These are phyloP conservation scores for Fusarium irregulare DNA, from an alignment of 2,329 filamentous ascomycete genomes.

Conservation along the genomic window DNA sequence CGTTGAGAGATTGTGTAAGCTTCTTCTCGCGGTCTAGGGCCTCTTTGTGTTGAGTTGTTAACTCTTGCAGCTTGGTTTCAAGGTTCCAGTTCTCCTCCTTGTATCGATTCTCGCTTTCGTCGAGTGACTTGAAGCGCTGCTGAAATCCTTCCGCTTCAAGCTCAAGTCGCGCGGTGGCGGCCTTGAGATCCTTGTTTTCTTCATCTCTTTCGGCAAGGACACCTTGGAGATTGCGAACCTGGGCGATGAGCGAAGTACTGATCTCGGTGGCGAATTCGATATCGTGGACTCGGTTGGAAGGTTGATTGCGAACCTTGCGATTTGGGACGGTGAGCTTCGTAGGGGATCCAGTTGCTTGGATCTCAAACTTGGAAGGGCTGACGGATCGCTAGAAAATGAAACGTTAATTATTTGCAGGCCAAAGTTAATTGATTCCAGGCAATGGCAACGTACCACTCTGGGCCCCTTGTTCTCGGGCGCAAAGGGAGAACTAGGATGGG, in stretches of 20 bases:
- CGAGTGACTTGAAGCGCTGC: conserved; percentile 82
- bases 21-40: conserved; percentile 85
- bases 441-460: conserved; percentile 63
- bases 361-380: conserved; percentile 83
- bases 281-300: conserved; percentile 87
- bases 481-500: conserved; percentile 63
- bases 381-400: conserved; percentile 67
- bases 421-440: not conserved
- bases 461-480: conserved; percentile 63
- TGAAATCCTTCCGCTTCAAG: conserved; percentile 82
- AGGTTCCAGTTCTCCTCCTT: conserved; percentile 99
- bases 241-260: conserved; percentile 91
- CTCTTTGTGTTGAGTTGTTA: conserved; percentile 78
- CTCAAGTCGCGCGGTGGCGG: conserved; percentile 83
- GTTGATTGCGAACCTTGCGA: conserved; percentile 90
- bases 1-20: conserved; percentile 77
- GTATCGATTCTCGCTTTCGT: conserved; percentile 94
- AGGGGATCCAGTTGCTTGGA: conserved; percentile 84
- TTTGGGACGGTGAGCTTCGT: conserved; percentile 90
- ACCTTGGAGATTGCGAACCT: conserved; percentile 89
- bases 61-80: conserved; percentile 90
- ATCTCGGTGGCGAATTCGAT: conserved; percentile 99
- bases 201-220: conserved; percentile 90
- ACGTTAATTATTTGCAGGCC: conserved; percentile 10
- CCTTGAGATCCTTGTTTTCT: conserved; percentile 77